Percentiles rank a stretch among this genome's conserved stretches.
phyloP scores from a whole-genome alignment of 768 basidiomycete species.

The Lentinula guzmanii region DNA sequence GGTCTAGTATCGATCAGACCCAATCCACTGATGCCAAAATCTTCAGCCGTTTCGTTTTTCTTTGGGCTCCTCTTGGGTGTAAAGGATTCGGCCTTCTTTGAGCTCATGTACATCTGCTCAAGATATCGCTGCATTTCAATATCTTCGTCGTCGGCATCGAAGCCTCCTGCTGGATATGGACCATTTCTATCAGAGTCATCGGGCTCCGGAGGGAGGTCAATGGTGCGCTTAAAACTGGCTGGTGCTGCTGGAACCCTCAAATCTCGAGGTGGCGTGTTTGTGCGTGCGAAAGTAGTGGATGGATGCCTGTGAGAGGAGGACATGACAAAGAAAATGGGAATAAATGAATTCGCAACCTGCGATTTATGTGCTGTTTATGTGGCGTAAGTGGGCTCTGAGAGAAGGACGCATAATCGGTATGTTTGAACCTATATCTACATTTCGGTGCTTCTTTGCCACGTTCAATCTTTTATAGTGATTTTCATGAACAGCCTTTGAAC shows the following conservation, averaged over 20 bases:
- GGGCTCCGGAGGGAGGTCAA: neutral
- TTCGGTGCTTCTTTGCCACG: neutral
- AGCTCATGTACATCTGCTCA: neutral
- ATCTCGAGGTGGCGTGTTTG: neutral
- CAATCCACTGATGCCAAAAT: neutral
- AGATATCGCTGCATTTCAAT: neutral
- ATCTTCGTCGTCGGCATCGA: neutral
- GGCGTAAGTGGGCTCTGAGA: neutral
- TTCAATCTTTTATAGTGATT: neutral
- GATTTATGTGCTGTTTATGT: neutral
- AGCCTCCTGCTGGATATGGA: neutral
- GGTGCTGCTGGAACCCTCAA: neutral
- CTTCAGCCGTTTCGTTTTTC: neutral
- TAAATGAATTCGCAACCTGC: neutral
- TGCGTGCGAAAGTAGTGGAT: neutral
- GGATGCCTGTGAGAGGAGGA: neutral
- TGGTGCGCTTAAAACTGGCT: conserved; percentile 1
- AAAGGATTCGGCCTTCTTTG: neutral
- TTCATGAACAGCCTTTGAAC: neutral
- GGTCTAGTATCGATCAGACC: neutral
- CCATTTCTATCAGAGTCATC: neutral
- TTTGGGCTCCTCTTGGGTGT: neutral
- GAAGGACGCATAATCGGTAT: neutral
- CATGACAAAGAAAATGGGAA: neutral
- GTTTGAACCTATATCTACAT: neutral